Percentiles rank a stretch among this genome's conserved stretches.
Conservation (phyloP, 352 stramenopile species). For the Phytophthora gonapodyides region DNA sequence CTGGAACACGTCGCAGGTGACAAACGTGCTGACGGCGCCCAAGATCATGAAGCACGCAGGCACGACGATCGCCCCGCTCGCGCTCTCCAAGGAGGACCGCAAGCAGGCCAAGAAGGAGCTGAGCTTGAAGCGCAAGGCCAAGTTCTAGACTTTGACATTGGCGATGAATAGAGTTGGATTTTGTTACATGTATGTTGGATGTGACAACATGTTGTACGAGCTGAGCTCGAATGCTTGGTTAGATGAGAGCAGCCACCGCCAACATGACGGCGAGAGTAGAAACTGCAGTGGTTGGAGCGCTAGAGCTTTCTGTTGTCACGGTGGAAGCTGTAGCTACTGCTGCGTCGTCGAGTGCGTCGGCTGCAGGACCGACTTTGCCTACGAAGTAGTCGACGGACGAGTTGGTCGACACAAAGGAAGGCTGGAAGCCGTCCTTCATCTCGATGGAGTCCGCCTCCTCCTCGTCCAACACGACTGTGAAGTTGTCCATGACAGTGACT, state of each 20-base stretch:
- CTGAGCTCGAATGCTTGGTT: neutral
- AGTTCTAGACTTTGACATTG: conserved; percentile 53
- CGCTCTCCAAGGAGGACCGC: conserved; percentile 84
- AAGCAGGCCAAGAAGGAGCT: conserved; percentile 83
- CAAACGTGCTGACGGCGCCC: conserved; percentile 93
- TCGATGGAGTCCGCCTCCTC: conserved; percentile 31
- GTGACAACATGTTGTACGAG: no score
- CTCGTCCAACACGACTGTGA: conserved; percentile 41
- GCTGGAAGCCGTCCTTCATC: conserved; percentile 35
- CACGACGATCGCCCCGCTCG: conserved; percentile 94
- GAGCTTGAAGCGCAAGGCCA: conserved; percentile 80
- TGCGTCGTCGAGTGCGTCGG: conserved; percentile 23
- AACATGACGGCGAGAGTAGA: conserved; percentile 19
- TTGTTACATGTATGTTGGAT: conserved; percentile 28
- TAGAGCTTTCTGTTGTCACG: conserved; percentile 23
- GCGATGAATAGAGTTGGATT: conserved; percentile 39
- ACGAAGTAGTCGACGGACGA: conserved; percentile 39
- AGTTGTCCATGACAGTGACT: conserved; percentile 49
- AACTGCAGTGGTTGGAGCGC: neutral
- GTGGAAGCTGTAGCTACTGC: conserved; percentile 14
- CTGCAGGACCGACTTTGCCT: conserved; percentile 30
- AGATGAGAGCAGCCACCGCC: conserved; percentile 15
- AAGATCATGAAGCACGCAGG: conserved; percentile 94
- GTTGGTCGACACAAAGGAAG: conserved; percentile 40
- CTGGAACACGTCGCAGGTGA: conserved; percentile 94